Evolutionary conservation across 2,329 filamentous ascomycete genomes (phyloP), one percentile per base, ranked within the genome.

Genomic region (Phialophora verrucosa): DNA sequence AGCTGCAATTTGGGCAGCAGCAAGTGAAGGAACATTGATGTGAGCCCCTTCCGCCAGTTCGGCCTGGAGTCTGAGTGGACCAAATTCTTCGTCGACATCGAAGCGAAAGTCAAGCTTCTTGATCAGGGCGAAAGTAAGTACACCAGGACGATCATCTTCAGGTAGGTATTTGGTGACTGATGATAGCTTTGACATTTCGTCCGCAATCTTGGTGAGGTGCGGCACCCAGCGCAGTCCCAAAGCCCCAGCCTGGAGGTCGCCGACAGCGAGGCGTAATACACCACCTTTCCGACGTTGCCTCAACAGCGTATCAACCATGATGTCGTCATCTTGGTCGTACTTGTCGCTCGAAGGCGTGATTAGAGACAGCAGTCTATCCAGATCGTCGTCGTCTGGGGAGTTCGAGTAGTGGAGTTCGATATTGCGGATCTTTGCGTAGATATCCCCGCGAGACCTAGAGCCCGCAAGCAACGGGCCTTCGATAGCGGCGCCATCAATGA

Each of bases 151-250:
- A 73, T 99, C 94, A 77, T 99, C 95, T 72, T 99, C 94, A 0
- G 95, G 94, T 2, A 99, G 83, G 76, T 98, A 98, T 75, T 97
- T 98, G 6, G 94, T 87, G 29, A 99, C 92, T 0, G 89, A 93
- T 0, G 93, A 91, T 4, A 99, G 82, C 71, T 91, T 92, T 5
- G 90, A 85, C 57, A 98, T 77, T 73, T 99, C 95, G 69, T 91
- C 89, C 0, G 86, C 89, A 8, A 99, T 84, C 11, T 85, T 84
- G 7, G 89, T 86, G 14, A 99, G 82, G 50, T 87, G 85, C 10
- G 86, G 82, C 17, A 97, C 80, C 70, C 90, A 87, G 11, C 86
- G 81, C 47, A 92, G 78, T 67, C 88, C 87, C 7, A 83, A 82
- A 17, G 95, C 79, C 3, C 84, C 82, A 25, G 89, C 80, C 59